Conservation (phyloP, 306 rosid genomes). For the Abrus pulchellus region DNA sequence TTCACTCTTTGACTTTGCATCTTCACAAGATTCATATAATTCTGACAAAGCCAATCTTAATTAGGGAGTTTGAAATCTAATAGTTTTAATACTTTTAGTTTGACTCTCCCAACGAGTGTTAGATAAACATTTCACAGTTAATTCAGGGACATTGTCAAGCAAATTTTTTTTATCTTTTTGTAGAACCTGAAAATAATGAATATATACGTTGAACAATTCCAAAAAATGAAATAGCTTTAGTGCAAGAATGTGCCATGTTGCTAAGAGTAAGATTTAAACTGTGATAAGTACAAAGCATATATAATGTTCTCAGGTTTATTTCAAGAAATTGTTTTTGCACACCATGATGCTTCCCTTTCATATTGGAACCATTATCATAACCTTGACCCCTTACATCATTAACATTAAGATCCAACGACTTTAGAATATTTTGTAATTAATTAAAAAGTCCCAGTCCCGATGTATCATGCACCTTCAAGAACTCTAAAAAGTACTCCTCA, state of each 20-base stretch:
- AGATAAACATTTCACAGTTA: background rate
- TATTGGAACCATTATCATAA: background rate
- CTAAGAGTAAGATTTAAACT: no score
- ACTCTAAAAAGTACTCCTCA: background rate
- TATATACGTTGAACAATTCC: no score
- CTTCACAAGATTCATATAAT: background rate
- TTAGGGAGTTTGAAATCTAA: background rate
- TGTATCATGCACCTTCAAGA: background rate
- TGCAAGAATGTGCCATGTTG: no score
- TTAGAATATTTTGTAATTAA: background rate
- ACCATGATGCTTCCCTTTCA: background rate
- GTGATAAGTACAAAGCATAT: background rate
- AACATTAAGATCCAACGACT: background rate
- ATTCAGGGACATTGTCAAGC: no score
- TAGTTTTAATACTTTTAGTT: background rate
- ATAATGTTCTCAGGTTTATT: background rate
- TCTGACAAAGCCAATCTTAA: background rate
- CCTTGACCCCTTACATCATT: background rate
- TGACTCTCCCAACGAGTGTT: background rate
- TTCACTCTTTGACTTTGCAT: background rate
- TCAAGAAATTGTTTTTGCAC: background rate
- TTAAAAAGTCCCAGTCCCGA: background rate
- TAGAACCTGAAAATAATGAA: no score
- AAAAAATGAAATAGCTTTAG: no score
- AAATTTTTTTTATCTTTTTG: no score